Base-by-base conservation (phyloP, 2,329 filamentous ascomycete genomes). In the Aspergillus sp. region DNA sequence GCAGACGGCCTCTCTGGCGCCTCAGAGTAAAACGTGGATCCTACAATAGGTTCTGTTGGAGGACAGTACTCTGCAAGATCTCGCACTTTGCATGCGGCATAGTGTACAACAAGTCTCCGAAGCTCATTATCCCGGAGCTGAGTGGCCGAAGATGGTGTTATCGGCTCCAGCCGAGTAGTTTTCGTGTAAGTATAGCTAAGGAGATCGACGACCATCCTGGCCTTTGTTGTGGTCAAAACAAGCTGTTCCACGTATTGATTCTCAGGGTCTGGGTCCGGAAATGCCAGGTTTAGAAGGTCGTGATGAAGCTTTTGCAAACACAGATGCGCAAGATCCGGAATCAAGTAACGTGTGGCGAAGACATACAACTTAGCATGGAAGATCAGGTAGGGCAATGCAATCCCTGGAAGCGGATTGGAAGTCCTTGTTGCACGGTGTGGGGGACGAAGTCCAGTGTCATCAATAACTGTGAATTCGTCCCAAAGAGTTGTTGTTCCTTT, bases 311-410 rank as follows among this genome's bases (percentile, higher is more conserved):
- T 76, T 48, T 70, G 69, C 5, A 77, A 69, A 59, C 73, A 74
- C 32, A 76, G 66, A 53, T 76, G 72, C 3, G 73, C 73, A 24
- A 77, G 69, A 13, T 69, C 70, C 3, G 73, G 71, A 55, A 77
- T 74, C 43, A 76, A 63, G 62, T 74, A 77, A 48, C 72, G 71
- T 2, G 73, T 74, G n/a, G 74, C 74, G 54, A 77, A 76, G 56
- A 76, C 71, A 58, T 77, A 76, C 45, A 77, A 58, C 63, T 77
- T 76, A n/a, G 75, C 75, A 42, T 77, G 75, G 63, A 76, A 76
- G 39, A 74, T 67, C 26, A 76, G 67, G 55, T 77, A 76, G 4
- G 74, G 74, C 12, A 73, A 64, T 13, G 69, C 68, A 15, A 62
- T 58, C 2, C 55, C 55, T 55, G 48, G 58, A 15, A 44, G 60